Evolutionary conservation across 805 yeast species (phyloP).

Genomic region (Alloascoidea hylecoeti): DNA sequence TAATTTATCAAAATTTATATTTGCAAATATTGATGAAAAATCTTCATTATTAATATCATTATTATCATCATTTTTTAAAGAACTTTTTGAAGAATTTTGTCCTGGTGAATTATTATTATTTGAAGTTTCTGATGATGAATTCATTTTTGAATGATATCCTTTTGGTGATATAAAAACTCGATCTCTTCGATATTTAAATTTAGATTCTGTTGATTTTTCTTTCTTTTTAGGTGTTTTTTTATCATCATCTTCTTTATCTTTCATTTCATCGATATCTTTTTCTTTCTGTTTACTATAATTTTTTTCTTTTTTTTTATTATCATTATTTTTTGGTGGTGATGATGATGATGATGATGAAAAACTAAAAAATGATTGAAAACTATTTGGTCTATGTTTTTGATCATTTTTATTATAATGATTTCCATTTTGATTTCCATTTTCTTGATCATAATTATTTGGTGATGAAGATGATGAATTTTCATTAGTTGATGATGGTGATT

Average conservation of each 20-base stretch:
- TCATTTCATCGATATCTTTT: neutral
- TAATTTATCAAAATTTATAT: constrained; percentile 1
- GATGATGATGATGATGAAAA: no score
- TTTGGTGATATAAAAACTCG: neutral
- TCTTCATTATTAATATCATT: neutral
- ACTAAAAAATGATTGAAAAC: no score
- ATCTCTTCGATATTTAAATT: neutral
- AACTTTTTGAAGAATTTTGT: neutral
- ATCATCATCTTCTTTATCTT: neutral
- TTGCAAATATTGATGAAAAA: neutral
- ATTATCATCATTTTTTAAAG: constrained; percentile 1
- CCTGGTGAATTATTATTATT: no score
- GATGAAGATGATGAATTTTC: neutral
- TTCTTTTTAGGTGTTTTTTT: neutral
- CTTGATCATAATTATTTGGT: neutral
- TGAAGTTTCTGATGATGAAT: neutral
- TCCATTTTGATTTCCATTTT: no score
- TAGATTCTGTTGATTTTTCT: neutral
- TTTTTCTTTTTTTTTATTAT: no score
- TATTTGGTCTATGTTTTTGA: no score
- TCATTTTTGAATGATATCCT: neutral
- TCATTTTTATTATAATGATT: no score
- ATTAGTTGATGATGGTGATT: neutral
- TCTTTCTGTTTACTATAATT: neutral
- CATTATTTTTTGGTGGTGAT: no score